Evolutionary conservation across 2,329 filamentous ascomycete species (phyloP).

Genomic region (Botrytis elliptica): DNA sequence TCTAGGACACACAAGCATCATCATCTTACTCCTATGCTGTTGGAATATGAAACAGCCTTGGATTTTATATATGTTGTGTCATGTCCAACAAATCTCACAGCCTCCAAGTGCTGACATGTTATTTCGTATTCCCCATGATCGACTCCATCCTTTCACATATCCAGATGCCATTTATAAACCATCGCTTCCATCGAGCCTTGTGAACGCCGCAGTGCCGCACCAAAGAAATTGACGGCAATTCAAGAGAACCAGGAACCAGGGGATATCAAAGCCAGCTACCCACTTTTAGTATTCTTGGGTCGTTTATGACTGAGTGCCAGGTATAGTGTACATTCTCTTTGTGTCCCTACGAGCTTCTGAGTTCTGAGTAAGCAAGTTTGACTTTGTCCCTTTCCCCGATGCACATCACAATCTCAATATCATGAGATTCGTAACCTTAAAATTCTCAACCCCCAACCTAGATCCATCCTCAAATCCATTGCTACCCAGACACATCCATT

Average conservation of each 20-base stretch:
- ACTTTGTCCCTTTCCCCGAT: neutral
- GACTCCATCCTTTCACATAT: neutral
- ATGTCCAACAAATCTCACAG: neutral
- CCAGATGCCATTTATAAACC: neutral
- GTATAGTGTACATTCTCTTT: neutral
- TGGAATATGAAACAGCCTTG: slow-evolving; percentile 1
- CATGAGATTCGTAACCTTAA: neutral
- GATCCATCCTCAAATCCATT: neutral
- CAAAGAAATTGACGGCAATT: neutral
- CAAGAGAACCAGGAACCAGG: neutral
- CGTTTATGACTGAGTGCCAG: neutral
- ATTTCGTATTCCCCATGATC: neutral
- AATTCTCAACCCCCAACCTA: neutral
- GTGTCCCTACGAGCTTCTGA: no score
- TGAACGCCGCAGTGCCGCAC: neutral
- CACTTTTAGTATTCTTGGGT: neutral
- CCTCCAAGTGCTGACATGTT: neutral
- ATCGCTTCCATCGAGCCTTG: neutral
- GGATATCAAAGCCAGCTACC: neutral
- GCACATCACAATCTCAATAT: neutral
- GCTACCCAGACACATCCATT: neutral
- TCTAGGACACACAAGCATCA: neutral
- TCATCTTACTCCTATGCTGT: neutral
- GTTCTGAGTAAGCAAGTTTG: neutral
- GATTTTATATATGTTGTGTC: neutral